A percentile compares a stretch with the other conserved stretches of the same genome.
phyloP scores from a whole-genome alignment of 345 rosid genomes.

The Laguncularia racemosa region DNA sequence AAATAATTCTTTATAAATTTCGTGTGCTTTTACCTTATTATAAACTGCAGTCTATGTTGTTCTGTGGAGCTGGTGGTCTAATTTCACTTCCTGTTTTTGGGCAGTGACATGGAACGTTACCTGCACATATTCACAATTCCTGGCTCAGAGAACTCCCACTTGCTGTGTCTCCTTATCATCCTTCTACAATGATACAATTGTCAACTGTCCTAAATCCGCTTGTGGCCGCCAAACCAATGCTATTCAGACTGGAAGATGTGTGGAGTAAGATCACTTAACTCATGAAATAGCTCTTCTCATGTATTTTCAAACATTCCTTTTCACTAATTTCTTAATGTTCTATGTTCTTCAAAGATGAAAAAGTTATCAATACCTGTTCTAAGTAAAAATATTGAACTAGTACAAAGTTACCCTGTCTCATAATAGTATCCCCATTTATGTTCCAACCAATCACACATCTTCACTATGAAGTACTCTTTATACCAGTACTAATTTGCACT shows the following conservation, averaged over 20 bases:
- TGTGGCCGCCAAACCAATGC: constrained; percentile 69
- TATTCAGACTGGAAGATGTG: constrained; percentile 42
- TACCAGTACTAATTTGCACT: too few species aligned
- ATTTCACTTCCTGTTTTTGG: constrained; percentile 6
- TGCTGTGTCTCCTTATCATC: constrained; percentile 94
- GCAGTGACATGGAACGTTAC: constrained; percentile 95
- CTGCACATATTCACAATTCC: constrained; percentile 81
- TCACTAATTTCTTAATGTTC: too few species aligned
- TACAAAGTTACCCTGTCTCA: too few species aligned
- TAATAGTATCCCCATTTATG: too few species aligned
- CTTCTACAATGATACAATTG: constrained; percentile 67
- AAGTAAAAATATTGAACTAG: too few species aligned
- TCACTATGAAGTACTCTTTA: too few species aligned
- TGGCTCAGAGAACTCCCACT: constrained; percentile 62
- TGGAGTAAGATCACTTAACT: constrained; percentile 44
- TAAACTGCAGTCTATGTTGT: background rate
- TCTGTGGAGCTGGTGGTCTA: background rate
- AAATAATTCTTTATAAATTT: background rate
- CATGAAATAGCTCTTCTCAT: background rate
- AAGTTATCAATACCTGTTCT: too few species aligned
- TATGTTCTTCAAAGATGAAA: too few species aligned
- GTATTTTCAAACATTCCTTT: too few species aligned
- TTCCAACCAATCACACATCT: too few species aligned
- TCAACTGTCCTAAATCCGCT: constrained; percentile 69
- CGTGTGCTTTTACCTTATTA: background rate